These are phyloP conservation scores for Magnolia sinica DNA, from an alignment of 164 flowering plant genomes.

Conservation along the genomic window DNA sequence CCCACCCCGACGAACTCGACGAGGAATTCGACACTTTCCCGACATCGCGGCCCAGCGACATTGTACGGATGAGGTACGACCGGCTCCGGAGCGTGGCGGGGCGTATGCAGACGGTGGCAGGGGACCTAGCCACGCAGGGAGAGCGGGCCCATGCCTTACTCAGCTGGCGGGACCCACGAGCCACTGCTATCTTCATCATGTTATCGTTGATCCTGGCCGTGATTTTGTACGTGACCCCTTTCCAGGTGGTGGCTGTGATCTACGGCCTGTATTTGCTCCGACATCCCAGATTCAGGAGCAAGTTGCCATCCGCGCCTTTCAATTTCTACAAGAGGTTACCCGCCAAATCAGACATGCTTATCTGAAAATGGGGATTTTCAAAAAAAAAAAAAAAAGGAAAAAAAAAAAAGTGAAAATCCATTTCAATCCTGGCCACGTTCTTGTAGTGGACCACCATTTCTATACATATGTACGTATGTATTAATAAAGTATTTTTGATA, in stretches of 20 bases:
- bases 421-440: background rate
- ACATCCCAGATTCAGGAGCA: constrained; percentile 74
- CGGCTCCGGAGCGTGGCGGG: constrained; percentile 68
- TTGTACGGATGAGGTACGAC: constrained; percentile 73
- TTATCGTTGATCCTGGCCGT: constrained; percentile 56
- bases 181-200: constrained; percentile 62
- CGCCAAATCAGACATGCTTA: constrained; percentile 64
- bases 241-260: constrained; percentile 61
- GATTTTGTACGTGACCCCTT: constrained; percentile 65
- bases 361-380: constrained; percentile 22
- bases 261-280: constrained; percentile 62
- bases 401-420: too few relatives aligned
- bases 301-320: constrained; percentile 73
- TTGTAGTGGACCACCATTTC: too few relatives aligned
- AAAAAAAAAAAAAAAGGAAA: too few relatives aligned
- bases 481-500: background rate
- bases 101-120: constrained; percentile 65
- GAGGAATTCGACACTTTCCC: constrained; percentile 87
- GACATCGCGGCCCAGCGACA: constrained; percentile 39
- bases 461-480: too few relatives aligned
- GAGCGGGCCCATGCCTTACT: constrained; percentile 63
- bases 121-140: constrained; percentile 81
- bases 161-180: constrained; percentile 88
- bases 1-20: constrained; percentile 70
- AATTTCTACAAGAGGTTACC: constrained; percentile 83